Percentiles rank a stretch among this genome's conserved stretches.
Conservation (phyloP, 768 basidiomycete genomes). For the Pleurotus ostreatus region DNA sequence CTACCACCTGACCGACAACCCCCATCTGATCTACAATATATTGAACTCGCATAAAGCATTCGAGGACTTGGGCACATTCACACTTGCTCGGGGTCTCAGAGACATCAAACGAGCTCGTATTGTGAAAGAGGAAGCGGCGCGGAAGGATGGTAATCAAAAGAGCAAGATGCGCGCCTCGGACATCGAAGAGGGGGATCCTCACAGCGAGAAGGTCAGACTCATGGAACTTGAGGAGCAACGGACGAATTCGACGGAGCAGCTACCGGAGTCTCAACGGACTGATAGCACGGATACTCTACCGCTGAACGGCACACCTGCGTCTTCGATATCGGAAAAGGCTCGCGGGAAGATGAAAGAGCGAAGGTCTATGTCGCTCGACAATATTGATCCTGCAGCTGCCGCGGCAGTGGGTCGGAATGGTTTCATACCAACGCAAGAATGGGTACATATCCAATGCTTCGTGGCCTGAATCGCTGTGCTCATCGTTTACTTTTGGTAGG, state of each 20-base stretch:
- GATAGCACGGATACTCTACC: neutral
- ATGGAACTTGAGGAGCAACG: constrained; percentile 44
- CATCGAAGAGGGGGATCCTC: constrained; percentile 35
- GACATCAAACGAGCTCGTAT: constrained; percentile 76
- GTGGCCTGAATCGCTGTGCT: neutral
- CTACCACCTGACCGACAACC: constrained; percentile 76
- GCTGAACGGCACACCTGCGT: constrained; percentile 20
- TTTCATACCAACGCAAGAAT: constrained; percentile 95
- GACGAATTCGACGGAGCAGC: constrained; percentile 18
- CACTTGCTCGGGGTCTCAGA: constrained; percentile 76
- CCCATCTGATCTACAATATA: constrained; percentile 84
- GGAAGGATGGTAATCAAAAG: constrained; percentile 34
- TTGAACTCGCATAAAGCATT: constrained; percentile 81
- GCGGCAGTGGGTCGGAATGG: constrained; percentile 81
- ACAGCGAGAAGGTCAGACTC: constrained; percentile 66
- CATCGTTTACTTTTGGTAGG: constrained; percentile 35
- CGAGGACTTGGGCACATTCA: constrained; percentile 90
- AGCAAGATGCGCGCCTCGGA: constrained; percentile 30
- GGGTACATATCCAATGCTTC: constrained; percentile 53
- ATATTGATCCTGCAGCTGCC: constrained; percentile 61
- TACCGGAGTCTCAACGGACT: constrained; percentile 15
- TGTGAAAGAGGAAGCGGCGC: constrained; percentile 65
- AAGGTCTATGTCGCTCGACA: constrained; percentile 47
- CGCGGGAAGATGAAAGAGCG: constrained; percentile 88
- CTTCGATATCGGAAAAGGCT: constrained; percentile 72